A percentile compares a stretch with the other conserved stretches of the same genome.
phyloP scores from a whole-genome alignment of 495 filamentous ascomycete genomes.

The Parathielavia hyrcaniae region DNA sequence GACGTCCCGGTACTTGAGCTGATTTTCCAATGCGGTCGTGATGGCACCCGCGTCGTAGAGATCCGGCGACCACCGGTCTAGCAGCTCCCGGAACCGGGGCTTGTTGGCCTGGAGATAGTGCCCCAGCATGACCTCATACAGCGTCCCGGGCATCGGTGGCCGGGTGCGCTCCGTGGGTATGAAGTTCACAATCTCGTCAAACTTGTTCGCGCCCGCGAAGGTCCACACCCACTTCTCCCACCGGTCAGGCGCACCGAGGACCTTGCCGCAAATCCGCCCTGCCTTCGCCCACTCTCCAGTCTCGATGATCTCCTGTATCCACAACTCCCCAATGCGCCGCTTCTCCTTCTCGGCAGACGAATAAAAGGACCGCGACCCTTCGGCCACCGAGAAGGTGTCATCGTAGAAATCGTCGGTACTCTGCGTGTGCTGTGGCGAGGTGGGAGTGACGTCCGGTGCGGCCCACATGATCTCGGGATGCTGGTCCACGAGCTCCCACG shows the following conservation, averaged over 20 bases:
- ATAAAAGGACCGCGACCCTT: conserved; percentile 46
- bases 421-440: conserved; percentile 45
- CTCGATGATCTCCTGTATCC: conserved; percentile 77
- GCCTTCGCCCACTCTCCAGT: conserved; percentile 68
- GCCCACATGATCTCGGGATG: conserved; percentile 65
- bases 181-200: conserved; percentile 80
- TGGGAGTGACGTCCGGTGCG: conserved; percentile 31
- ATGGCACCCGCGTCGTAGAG: conserved; percentile 71
- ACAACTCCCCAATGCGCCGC: conserved; percentile 81
- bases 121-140: conserved; percentile 79
- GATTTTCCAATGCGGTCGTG: conserved; percentile 63
- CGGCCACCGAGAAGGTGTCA: conserved; percentile 59
- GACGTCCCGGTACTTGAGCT: conserved; percentile 62
- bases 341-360: conserved; percentile 83
- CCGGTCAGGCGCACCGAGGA: conserved; percentile 65
- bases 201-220: conserved; percentile 75
- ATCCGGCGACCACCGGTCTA: conserved; percentile 78
- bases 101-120: conserved; percentile 75
- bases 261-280: conserved; percentile 69
- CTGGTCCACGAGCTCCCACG: conserved; percentile 81
- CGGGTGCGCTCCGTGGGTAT: conserved; percentile 68
- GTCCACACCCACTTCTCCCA: conserved; percentile 96
- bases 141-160: conserved; percentile 71
- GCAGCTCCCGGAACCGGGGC: conserved; percentile 62
- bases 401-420: conserved; percentile 73